phyloP scores from a whole-genome alignment of 176 grass and related monocot genomes.

The Eragrostis nindensis region DNA sequence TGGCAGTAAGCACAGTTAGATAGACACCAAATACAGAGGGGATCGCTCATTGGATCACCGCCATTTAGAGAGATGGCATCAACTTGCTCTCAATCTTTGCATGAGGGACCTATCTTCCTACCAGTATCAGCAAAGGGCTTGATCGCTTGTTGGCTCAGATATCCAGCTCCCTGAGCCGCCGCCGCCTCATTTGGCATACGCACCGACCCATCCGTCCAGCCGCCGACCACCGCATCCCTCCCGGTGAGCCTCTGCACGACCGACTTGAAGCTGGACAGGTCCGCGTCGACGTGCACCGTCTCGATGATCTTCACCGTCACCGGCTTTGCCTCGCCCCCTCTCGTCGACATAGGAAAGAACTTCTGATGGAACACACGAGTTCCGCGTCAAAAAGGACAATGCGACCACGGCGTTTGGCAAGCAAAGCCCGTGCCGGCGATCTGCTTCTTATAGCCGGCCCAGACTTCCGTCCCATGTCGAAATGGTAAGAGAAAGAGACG shows the following conservation, averaged over 20 bases:
- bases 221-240: slow-evolving; percentile 37
- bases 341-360: slow-evolving; percentile 1
- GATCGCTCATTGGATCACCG: background rate
- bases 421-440: background rate
- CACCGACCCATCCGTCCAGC: background rate
- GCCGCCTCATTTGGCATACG: background rate
- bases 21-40: background rate
- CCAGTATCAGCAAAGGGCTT: background rate
- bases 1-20: background rate
- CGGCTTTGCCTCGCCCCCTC: slow-evolving; percentile 14
- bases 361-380: background rate
- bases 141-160: background rate
- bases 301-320: slow-evolving; percentile 51
- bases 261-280: slow-evolving; percentile 47
- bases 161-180: background rate
- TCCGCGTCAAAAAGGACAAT: background rate
- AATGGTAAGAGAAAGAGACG: slow-evolving; percentile 6
- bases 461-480: background rate
- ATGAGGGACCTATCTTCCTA: background rate
- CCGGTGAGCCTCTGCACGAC: slow-evolving; percentile 53
- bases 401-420: background rate
- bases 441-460: slow-evolving; percentile 29
- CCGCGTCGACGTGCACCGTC: slow-evolving; percentile 51
- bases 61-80: background rate
- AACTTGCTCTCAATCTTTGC: background rate